These are phyloP conservation scores for Alloteropsis semialata DNA, from an alignment of 176 grass and related monocot species.

Conservation along the genomic window DNA sequence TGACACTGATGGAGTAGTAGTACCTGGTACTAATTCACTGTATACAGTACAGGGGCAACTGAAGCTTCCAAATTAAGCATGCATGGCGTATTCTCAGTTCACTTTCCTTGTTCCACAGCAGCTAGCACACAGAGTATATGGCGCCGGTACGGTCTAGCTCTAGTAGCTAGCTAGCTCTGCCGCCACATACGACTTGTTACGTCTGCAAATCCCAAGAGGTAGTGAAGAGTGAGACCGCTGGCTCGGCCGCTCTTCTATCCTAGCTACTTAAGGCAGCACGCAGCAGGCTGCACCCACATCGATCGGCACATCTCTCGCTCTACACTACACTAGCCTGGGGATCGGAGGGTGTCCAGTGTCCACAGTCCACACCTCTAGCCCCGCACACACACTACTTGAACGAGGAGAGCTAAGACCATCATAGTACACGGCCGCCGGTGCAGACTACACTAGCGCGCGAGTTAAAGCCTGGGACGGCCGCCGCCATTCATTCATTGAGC, in stretches of 20 bases:
- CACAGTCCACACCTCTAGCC: neutral
- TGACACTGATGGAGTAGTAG: no score
- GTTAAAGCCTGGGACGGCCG: neutral
- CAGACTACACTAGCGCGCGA: neutral
- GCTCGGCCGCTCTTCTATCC: neutral
- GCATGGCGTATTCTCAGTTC: no score
- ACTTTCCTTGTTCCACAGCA: neutral
- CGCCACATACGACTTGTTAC: neutral
- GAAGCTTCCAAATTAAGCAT: no score
- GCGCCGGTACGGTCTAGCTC: neutral
- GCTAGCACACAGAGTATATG: neutral
- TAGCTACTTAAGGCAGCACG: neutral
- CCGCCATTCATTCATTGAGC: no score
- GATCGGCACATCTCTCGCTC: neutral
- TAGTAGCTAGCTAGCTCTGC: neutral
- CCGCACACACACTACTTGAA: neutral
- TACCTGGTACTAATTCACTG: no score
- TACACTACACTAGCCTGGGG: neutral
- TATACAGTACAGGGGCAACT: no score
- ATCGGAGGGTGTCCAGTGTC: neutral
- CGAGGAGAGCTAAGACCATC: neutral
- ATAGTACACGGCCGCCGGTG: no score
- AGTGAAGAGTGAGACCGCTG: no score
- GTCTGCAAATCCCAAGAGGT: neutral
- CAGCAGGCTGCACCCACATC: neutral